Base-by-base conservation (phyloP, 257 asterid species). In the Rhazya stricta region DNA sequence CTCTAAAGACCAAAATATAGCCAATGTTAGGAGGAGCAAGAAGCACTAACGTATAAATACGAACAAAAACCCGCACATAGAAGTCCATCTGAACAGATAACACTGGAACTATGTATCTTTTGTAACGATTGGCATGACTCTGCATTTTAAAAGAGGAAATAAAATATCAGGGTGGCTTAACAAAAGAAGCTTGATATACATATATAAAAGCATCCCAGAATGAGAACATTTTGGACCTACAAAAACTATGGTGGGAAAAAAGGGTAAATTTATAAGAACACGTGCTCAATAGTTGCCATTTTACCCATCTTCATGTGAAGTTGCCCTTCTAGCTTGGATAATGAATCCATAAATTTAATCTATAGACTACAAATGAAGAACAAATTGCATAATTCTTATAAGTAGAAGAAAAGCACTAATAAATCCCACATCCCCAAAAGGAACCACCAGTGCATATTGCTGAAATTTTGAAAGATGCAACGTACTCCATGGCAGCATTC, bases 61-160 rank as follows among this genome's bases (percentile, higher is more conserved):
- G 97, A 56, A 95, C 99, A 78, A 95, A 95, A 75, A 95, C 98
- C 42, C 99, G 94, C 39, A 95, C 93, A 76, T 95, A 95, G 88
- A 95, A 95, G 83, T 95, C 97, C 94, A 95, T 95, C 79, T 95
- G 92, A 80, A 95, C 96, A 30, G 99, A 90, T 79, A 94, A 84
- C 81, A 92, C 89, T 12, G 99, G 99, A 81, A 90, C 96, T 79
- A 92, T 92, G 83, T 89, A 94, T 67, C 99, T 82, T 85, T 90
- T 94, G 83, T 94, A 91, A 39, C 98, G 92, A 88, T 94, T 94
- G 73, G 99, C 99, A 84, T 94, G 99, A 88, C 96, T 87, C 99
- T 94, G 96, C 87, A 85, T 72, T 61, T 43, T 9, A 18, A 5
- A 72, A 67, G 46, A 42, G 75, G 54, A 41, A 21, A 73, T 1